Percentiles rank a stretch among this genome's conserved stretches.
phyloP scores from a whole-genome alignment of 208 protist species.

The Crithidia thermophila region DNA sequence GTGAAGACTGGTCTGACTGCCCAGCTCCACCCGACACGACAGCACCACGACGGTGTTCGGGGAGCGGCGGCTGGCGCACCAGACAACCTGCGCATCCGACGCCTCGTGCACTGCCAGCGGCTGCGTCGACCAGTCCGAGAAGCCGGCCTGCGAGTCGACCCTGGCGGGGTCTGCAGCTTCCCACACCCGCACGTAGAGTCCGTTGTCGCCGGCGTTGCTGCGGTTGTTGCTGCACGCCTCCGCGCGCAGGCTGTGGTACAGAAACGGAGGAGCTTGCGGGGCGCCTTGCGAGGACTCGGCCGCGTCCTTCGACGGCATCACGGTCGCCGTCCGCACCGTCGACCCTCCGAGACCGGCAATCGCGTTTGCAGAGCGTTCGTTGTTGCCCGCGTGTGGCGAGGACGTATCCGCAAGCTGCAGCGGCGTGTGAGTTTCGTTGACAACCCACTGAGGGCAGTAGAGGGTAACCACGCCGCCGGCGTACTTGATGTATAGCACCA shows the following conservation, averaged over 20 bases:
- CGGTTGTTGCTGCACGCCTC: conserved; percentile 24
- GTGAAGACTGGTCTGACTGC: conserved; percentile 23
- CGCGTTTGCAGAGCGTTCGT: conserved; percentile 6
- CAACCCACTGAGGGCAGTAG: conserved; percentile 65
- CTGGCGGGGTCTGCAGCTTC: not conserved
- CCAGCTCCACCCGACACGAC: conserved; percentile 66
- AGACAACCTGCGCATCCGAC: conserved; percentile 18
- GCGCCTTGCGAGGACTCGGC: not conserved
- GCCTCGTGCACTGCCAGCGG: conserved; percentile 30
- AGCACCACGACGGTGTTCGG: conserved; percentile 36
- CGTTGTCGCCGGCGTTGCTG: conserved; percentile 10
- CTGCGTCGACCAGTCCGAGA: conserved; percentile 57
- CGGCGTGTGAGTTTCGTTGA: conserved; percentile 54
- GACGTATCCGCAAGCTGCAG: conserved; percentile 51
- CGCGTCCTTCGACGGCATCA: conserved; percentile 2
- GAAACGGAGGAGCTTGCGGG: conserved; percentile 12
- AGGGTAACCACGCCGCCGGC: conserved; percentile 37
- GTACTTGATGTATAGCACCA: conserved; percentile 59
- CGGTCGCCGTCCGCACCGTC: conserved; percentile 25
- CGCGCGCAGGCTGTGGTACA: conserved; percentile 48
- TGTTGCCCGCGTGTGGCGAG: conserved; percentile 2
- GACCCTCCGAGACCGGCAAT: conserved; percentile 21
- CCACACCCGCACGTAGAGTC: conserved; percentile 32
- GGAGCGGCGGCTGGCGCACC: conserved; percentile 24
- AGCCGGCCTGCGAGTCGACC: conserved; percentile 12